These are phyloP conservation scores for Avena sativa DNA, from an alignment of 176 grass and related monocot genomes.

Conservation along the genomic window DNA sequence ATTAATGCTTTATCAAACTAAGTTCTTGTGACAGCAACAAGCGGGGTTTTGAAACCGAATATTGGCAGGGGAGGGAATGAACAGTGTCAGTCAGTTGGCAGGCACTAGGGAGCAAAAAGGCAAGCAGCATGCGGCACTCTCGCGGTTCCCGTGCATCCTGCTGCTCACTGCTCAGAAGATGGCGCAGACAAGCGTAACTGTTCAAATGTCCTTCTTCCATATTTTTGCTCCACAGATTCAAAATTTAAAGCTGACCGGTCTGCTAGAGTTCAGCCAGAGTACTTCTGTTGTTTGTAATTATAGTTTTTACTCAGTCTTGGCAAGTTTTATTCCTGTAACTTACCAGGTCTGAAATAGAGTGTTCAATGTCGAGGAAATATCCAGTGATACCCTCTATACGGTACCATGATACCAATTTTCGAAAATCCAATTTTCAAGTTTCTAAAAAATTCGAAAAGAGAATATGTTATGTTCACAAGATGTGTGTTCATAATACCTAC, in stretches of 20 bases:
- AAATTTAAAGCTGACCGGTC: background rate
- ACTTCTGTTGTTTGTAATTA: background rate
- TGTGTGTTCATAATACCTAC: too few relatives aligned
- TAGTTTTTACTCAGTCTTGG: background rate
- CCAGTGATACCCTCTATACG: too few relatives aligned
- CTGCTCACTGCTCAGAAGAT: slow-evolving; percentile 19
- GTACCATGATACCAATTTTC: too few relatives aligned
- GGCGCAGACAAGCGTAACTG: background rate
- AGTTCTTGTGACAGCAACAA: background rate
- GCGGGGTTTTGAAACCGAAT: background rate
- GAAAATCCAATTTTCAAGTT: too few relatives aligned
- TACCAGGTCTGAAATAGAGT: too few relatives aligned
- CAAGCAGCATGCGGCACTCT: background rate
- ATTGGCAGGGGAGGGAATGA: background rate
- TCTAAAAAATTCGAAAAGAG: too few relatives aligned
- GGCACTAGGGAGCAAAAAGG: slow-evolving; percentile 4
- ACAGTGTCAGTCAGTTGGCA: background rate
- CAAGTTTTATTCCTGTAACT: too few relatives aligned
- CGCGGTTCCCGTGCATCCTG: slow-evolving; percentile 25
- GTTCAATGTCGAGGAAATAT: too few relatives aligned
- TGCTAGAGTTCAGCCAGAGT: background rate
- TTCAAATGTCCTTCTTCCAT: background rate
- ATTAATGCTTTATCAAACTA: background rate
- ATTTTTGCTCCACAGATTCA: slow-evolving; percentile 11
- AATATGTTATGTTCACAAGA: too few relatives aligned